Evolutionary conservation across 2,329 filamentous ascomycete genomes (phyloP).

Genomic region (Botryotinia calthae): DNA sequence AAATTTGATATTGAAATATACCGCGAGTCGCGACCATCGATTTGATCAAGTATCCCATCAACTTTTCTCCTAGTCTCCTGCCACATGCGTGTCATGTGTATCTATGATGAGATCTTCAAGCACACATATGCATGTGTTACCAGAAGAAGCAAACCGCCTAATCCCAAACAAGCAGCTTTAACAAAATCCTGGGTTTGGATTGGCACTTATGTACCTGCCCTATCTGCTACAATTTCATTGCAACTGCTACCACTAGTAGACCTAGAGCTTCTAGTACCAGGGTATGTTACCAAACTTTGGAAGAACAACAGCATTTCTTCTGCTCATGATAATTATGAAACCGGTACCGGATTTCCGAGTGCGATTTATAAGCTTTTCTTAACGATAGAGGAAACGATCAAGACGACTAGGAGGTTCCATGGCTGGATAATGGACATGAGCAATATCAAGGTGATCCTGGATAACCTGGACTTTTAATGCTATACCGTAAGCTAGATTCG

Average conservation of each 20-base stretch:
- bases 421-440: neutral
- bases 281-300: constrained; percentile 26
- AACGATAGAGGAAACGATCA: neutral
- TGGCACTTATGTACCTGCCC: constrained; percentile 27
- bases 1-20: no score
- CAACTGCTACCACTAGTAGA: constrained; percentile 30
- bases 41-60: constrained; percentile 10
- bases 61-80: constrained; percentile 32
- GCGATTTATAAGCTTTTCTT: neutral
- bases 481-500: no score
- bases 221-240: constrained; percentile 25
- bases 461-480: neutral
- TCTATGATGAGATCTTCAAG: constrained; percentile 30
- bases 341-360: neutral
- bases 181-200: constrained; percentile 25
- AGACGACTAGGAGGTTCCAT: neutral
- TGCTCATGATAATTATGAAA: neutral
- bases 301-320: constrained; percentile 19
- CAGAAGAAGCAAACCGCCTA: constrained; percentile 21
- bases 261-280: constrained; percentile 24
- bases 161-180: constrained; percentile 10
- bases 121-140: constrained; percentile 28
- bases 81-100: constrained; percentile 31
- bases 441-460: neutral
- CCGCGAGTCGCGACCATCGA: neutral